Percentiles rank a stretch among this genome's conserved stretches.
These are phyloP conservation scores for Eleusine coracana DNA, from an alignment of 176 grass and related monocot genomes.

Conservation along the genomic window DNA sequence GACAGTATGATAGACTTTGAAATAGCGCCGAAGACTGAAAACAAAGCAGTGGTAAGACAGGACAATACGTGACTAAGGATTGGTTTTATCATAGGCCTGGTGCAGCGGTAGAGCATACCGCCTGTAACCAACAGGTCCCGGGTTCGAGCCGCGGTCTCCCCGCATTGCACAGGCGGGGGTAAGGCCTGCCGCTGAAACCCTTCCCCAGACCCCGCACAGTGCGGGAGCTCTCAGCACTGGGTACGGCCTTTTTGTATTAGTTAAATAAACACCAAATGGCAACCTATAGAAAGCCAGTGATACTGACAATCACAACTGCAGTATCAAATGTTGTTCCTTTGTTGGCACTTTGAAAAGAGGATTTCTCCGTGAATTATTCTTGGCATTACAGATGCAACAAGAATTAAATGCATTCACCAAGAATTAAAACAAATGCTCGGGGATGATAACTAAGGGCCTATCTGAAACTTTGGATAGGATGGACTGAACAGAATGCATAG, in stretches of 20 bases:
- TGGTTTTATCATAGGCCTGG: constrained; percentile 1
- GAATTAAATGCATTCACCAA: constrained; percentile 1
- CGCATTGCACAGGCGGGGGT: too few relatives aligned
- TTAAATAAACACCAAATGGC: not conserved
- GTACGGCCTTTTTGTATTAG: too few relatives aligned
- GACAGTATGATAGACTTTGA: not conserved
- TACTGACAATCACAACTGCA: not conserved
- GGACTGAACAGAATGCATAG: not conserved
- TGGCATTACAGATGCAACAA: constrained; percentile 9
- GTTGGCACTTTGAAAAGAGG: not conserved
- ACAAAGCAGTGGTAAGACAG: constrained; percentile 1
- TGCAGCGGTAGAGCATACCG: too few relatives aligned
- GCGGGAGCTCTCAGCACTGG: too few relatives aligned
- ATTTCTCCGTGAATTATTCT: constrained; percentile 7
- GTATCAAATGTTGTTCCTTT: not conserved
- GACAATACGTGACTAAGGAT: not conserved
- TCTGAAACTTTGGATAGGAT: not conserved
- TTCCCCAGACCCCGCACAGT: too few relatives aligned
- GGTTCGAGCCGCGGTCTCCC: too few relatives aligned
- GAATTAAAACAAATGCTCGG: constrained; percentile 11
- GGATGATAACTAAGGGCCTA: not conserved
- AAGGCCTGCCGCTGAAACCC: too few relatives aligned
- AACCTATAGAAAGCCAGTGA: not conserved
- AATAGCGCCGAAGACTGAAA: not conserved
- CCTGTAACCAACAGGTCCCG: too few relatives aligned